Evolutionary conservation across 2,329 filamentous ascomycete species (phyloP).

Genomic region (Volutella citrinella): DNA sequence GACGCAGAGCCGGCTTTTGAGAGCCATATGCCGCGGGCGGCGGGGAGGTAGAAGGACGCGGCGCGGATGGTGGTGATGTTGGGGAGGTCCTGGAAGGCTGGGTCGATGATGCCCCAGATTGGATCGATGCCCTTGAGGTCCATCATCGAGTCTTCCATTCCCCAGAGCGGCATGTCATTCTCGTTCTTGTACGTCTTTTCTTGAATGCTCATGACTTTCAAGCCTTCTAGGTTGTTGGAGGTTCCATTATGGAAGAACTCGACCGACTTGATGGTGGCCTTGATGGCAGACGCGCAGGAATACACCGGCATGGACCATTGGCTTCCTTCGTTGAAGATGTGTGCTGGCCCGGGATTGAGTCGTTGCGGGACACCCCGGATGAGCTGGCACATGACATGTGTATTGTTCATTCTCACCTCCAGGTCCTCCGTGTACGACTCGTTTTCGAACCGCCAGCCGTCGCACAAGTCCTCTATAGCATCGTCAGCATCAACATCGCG

Average conservation of each 20-base stretch:
- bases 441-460: conserved; percentile 7
- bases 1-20: no score
- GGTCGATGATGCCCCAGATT: conserved; percentile 20
- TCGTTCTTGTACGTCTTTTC: conserved; percentile 34
- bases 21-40: background rate
- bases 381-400: conserved; percentile 19
- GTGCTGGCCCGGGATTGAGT: conserved; percentile 28
- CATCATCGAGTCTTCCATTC: conserved; percentile 23
- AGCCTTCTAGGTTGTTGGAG: conserved; percentile 25
- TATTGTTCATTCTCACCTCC: conserved; percentile 9
- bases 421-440: no score
- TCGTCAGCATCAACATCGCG: background rate
- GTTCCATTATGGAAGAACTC: conserved; percentile 42
- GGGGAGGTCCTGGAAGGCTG: conserved; percentile 10
- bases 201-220: conserved; percentile 31
- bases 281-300: conserved; percentile 38
- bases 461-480: background rate
- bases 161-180: conserved; percentile 32
- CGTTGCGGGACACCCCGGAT: conserved; percentile 37
- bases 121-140: conserved; percentile 13
- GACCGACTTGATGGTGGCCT: conserved; percentile 44
- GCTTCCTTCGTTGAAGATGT: conserved; percentile 38
- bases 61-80: conserved; percentile 15
- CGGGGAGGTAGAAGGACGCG: conserved; percentile 12
- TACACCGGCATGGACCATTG: conserved; percentile 42